Percentiles rank a stretch among this genome's conserved stretches.
These are phyloP conservation scores for Cladorrhinum samala DNA, from an alignment of 495 filamentous ascomycete species.

Conservation along the genomic window DNA sequence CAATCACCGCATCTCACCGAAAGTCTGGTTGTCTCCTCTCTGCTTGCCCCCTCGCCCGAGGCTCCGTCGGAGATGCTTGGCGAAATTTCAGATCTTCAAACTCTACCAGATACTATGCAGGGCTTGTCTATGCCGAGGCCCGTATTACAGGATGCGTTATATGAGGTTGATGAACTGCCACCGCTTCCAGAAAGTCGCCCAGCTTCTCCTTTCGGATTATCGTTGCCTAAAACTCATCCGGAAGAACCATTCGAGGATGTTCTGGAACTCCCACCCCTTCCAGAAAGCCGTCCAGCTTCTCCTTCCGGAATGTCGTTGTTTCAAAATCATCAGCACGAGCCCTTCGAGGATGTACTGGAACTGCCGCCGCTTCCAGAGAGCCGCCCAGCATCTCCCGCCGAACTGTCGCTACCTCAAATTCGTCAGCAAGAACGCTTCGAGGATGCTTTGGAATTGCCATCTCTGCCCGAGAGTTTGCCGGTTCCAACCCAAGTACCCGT, in stretches of 20 bases:
- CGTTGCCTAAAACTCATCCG: no score
- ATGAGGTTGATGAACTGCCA: background rate
- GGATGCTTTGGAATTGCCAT: no score
- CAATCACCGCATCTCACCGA: no score
- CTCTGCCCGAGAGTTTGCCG: no score
- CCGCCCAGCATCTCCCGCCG: background rate
- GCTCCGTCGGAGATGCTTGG: background rate
- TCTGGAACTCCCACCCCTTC: background rate
- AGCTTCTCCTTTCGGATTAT: background rate
- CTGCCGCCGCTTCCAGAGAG: background rate
- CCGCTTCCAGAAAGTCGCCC: constrained; percentile 2
- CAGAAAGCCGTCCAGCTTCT: constrained; percentile 1
- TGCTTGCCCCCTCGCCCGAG: background rate
- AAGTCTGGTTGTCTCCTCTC: no score
- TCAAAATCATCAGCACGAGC: background rate
- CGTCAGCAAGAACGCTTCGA: no score
- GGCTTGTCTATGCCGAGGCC: no score
- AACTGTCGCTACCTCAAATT: no score
- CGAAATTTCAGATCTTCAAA: background rate
- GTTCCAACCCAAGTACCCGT: no score
- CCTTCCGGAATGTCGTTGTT: background rate
- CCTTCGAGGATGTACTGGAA: background rate
- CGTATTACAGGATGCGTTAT: background rate
- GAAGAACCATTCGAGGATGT: no score
- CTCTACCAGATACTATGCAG: background rate